Evolutionary conservation across 2,329 filamentous ascomycete species (phyloP).

Genomic region (Arthrobotrys sphaeroides): DNA sequence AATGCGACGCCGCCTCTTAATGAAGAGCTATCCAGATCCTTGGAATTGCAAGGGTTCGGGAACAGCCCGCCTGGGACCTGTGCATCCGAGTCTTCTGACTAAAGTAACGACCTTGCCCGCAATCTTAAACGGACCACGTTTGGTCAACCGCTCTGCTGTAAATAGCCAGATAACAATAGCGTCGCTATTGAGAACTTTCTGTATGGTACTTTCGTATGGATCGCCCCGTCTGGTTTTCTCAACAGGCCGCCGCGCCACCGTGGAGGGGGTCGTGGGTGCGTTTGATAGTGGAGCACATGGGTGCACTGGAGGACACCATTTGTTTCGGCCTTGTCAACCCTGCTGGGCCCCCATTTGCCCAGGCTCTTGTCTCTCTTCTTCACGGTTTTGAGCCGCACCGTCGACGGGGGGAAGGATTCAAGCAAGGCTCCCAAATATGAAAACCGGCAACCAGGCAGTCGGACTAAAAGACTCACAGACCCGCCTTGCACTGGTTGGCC

Average conservation of each 20-base stretch:
- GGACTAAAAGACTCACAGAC: conserved; percentile 25
- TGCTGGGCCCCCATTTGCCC: conserved; percentile 15
- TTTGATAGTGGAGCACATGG: conserved; percentile 24
- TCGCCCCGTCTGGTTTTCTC: not conserved
- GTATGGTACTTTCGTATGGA: not conserved
- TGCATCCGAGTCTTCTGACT: conserved; percentile 11
- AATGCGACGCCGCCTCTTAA: conserved; percentile 28
- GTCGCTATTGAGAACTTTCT: not conserved
- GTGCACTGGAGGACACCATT: conserved; percentile 1
- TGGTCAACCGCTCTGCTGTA: conserved; percentile 17
- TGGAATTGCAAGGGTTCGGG: conserved; percentile 15
- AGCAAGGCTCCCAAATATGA: conserved; percentile 43
- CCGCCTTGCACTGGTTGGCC: conserved; percentile 8
- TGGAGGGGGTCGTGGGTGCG: not conserved
- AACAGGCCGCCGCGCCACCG: not conserved
- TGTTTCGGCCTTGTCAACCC: conserved; percentile 21
- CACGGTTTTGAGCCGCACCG: conserved; percentile 35
- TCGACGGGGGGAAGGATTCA: not conserved
- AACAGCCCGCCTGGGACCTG: conserved; percentile 3
- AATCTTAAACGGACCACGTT: conserved; percentile 46
- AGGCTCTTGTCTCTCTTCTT: no score
- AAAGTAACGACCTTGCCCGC: conserved; percentile 5
- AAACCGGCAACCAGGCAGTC: conserved; percentile 31
- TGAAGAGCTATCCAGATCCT: conserved; percentile 23
- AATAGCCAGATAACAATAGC: not conserved